Conservation (phyloP, 2,329 filamentous ascomycete species). For the Keithomyces neogunnii region DNA sequence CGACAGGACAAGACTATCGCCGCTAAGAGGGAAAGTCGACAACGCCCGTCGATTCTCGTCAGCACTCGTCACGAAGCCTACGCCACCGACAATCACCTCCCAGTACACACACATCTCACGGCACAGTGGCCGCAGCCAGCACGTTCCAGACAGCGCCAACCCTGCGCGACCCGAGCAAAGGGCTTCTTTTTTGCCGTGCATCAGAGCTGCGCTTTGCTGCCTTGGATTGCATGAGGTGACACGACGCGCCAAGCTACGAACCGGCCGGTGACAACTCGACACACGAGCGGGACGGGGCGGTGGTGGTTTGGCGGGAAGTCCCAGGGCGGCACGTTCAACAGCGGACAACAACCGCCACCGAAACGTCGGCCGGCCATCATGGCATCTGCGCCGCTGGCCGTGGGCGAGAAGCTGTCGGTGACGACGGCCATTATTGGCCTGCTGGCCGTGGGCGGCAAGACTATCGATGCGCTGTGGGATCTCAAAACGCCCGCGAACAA, state of each 20-base stretch:
- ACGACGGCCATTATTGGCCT: constrained; percentile 29
- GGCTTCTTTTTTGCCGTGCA: background rate
- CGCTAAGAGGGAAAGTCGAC: too few relatives aligned
- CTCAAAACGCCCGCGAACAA: constrained; percentile 21
- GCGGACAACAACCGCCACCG: background rate
- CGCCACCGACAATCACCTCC: too few relatives aligned
- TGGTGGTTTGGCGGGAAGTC: background rate
- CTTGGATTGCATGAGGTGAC: background rate
- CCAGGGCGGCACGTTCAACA: background rate
- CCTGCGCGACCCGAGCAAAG: background rate
- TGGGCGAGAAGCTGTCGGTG: constrained; percentile 21
- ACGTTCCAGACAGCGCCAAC: too few relatives aligned
- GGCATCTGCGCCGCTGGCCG: background rate
- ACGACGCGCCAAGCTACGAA: background rate
- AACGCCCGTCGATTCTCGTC: too few relatives aligned
- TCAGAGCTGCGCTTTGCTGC: background rate
- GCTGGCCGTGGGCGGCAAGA: constrained; percentile 24
- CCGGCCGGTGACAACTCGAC: background rate
- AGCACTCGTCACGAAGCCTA: too few relatives aligned
- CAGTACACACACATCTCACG: background rate
- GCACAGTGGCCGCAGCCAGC: too few relatives aligned
- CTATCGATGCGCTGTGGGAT: constrained; percentile 26
- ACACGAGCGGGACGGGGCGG: background rate
- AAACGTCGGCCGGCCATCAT: background rate
- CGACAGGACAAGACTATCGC: too few relatives aligned